These are phyloP conservation scores for Brasilioporus rufonigricans DNA, from an alignment of 768 basidiomycete genomes.

Conservation along the genomic window DNA sequence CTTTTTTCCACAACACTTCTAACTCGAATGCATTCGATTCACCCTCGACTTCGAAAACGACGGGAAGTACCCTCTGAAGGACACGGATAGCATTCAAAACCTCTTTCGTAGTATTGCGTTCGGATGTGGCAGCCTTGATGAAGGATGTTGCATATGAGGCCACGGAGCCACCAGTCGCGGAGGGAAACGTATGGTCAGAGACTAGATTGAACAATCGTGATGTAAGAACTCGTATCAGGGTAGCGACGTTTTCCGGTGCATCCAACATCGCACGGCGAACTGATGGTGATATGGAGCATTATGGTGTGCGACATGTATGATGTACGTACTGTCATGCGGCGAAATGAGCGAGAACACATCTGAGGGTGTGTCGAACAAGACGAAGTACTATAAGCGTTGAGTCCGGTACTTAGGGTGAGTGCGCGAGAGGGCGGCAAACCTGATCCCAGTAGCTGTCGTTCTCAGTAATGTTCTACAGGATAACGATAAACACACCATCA, in stretches of 20 bases:
- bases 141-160: constrained; percentile 68
- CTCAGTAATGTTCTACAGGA: constrained; percentile 63
- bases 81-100: constrained; percentile 91
- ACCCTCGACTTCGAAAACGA: constrained; percentile 80
- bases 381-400: constrained; percentile 57
- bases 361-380: constrained; percentile 84
- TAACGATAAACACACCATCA: background rate
- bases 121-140: constrained; percentile 55
- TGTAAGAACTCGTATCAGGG: constrained; percentile 70
- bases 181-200: constrained; percentile 79
- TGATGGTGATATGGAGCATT: constrained; percentile 30
- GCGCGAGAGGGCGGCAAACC: constrained; percentile 40
- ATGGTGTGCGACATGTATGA: background rate
- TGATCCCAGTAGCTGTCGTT: constrained; percentile 90
- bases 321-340: constrained; percentile 72
- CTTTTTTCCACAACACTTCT: constrained; percentile 80
- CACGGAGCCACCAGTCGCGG: constrained; percentile 51
- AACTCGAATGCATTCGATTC: constrained; percentile 72
- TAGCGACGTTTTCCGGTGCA: constrained; percentile 84
- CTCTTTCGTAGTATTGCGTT: constrained; percentile 76
- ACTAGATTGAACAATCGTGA: constrained; percentile 71
- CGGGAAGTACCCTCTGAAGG: constrained; percentile 83
- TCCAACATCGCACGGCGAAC: constrained; percentile 80
- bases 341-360: constrained; percentile 90
- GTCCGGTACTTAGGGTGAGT: background rate